Base-by-base conservation (phyloP, 2,329 filamentous ascomycete species). In the Diaporthe helianthi region DNA sequence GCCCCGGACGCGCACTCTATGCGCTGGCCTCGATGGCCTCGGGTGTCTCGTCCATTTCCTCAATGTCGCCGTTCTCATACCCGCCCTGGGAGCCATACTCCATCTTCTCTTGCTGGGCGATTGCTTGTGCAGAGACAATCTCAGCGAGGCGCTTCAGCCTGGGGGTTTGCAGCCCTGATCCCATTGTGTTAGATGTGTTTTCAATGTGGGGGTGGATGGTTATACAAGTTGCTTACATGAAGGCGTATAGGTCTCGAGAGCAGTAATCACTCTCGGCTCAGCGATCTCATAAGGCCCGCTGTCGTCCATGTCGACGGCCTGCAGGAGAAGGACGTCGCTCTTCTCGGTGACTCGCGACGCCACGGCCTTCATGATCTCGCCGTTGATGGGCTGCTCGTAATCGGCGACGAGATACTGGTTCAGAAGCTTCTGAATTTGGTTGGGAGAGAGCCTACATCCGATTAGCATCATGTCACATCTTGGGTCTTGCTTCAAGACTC, bases 361-460 rank as follows among this genome's bases (percentile, higher is more conserved):
- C 65, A 99, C 97, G 9, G 96, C 96, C 84, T 99, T 99, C 96
- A 99, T 99, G 78, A 99, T 99, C 80, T 99, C 96, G 78, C 95
- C 96, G 77, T 99, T 98, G 81, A 99, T 99, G 46, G 96, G 96
- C 82, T 98, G 96, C 82, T 99, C 96, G 80, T 99, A 99, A 81
- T 99, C 96, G 71, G 96, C 96, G 69, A 99, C 95, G 60, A 99
- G 88, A 79, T 99, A 99, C 81, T 99, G 96, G 82, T 99, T 99
- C 74, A 99, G 86, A 41, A 99, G 88, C 84, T 99, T 99, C 82
- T 99, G 96, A 73, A 99, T 99, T 81, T 99, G 96, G 82, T 98
- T 98, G 65, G 96, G 96, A 1, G 95, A 98, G 65, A 99, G 88
- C 93, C 93, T 96, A 17, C 10, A 15, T 12, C 9, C 9, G 7